A percentile compares a stretch with the other conserved stretches of the same genome.
These are phyloP conservation scores for Taphrina confusa DNA, from an alignment of 1,139 yeast species.

Conservation along the genomic window DNA sequence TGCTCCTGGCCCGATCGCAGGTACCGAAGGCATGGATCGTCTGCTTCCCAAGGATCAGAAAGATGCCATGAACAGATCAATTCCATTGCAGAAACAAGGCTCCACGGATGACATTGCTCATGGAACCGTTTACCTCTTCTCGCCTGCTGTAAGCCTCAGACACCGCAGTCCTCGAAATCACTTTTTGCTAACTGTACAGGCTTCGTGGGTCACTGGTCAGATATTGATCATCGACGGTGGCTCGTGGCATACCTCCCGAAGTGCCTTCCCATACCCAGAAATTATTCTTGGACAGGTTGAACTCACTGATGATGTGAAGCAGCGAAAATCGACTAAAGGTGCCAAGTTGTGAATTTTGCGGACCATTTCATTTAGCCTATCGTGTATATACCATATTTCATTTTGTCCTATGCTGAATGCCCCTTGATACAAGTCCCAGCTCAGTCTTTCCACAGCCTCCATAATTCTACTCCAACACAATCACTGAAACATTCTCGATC, in stretches of 20 bases:
- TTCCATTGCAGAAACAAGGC: constrained; percentile 81
- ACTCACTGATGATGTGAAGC: constrained; percentile 29
- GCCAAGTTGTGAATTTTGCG: constrained; percentile 10
- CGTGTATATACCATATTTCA: too few relatives aligned
- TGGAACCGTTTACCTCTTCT: constrained; percentile 54
- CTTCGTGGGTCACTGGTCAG: constrained; percentile 74
- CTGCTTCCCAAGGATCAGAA: constrained; percentile 52
- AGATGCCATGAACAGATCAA: constrained; percentile 50
- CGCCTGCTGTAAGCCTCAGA: constrained; percentile 3
- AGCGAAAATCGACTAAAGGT: constrained; percentile 15
- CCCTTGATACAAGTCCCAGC: too few relatives aligned
- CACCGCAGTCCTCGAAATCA: constrained; percentile 45
- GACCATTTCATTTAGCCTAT: too few relatives aligned
- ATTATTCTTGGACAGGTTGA: constrained; percentile 14
- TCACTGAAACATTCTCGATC: constrained; percentile 14
- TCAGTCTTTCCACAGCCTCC: constrained; percentile 16
- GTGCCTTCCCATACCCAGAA: constrained; percentile 30
- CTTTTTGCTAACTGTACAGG: constrained; percentile 79
- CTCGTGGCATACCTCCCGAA: constrained; percentile 42
- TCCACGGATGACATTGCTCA: constrained; percentile 79
- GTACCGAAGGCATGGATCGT: constrained; percentile 76
- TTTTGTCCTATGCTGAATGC: too few relatives aligned
- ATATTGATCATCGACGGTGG: constrained; percentile 77
- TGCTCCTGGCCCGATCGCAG: constrained; percentile 84
- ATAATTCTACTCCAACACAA: constrained; percentile 22